phyloP scores from a whole-genome alignment of 2,329 filamentous ascomycete species.

The Fusarium veterinarium region DNA sequence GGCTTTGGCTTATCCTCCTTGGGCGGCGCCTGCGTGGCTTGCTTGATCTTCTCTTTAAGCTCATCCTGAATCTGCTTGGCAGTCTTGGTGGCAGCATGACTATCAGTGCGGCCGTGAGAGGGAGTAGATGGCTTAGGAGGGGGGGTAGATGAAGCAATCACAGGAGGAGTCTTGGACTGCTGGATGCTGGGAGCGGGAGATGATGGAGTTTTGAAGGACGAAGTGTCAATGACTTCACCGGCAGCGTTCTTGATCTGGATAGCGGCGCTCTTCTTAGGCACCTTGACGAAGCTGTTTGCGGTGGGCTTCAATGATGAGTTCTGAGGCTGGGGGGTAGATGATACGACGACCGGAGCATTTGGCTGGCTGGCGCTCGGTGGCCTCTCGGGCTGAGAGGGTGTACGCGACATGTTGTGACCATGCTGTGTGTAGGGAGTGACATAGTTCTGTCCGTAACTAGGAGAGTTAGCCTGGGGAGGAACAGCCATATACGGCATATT shows the following conservation, averaged over 20 bases:
- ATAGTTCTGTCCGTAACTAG: conserved; percentile 63
- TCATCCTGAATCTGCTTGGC: conserved; percentile 86
- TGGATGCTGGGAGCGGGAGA: conserved; percentile 67
- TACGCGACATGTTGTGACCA: conserved; percentile 83
- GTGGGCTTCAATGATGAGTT: conserved; percentile 66
- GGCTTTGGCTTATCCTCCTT: conserved; percentile 47
- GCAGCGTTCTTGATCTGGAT: conserved; percentile 87
- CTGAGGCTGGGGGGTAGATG: conserved; percentile 72
- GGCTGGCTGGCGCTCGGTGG: conserved; percentile 73
- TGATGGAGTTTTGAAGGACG: conserved; percentile 66
- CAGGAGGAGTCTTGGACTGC: conserved; percentile 72
- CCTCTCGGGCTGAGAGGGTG: conserved; percentile 79
- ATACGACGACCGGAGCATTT: conserved; percentile 68
- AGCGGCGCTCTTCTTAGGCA: conserved; percentile 74
- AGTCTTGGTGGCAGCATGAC: conserved; percentile 74
- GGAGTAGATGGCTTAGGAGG: conserved; percentile 80
- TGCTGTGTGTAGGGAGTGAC: conserved; percentile 57
- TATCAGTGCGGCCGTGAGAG: conserved; percentile 78
- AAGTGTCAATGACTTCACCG: conserved; percentile 81
- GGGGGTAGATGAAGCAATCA: conserved; percentile 81
- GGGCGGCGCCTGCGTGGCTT: conserved; percentile 59
- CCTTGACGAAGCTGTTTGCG: conserved; percentile 60
- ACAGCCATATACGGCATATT: conserved; percentile 62
- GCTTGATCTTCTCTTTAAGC: conserved; percentile 82
- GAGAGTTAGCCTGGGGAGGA: conserved; percentile 58